Conservation (phyloP, 768 basidiomycete genomes). For the Hirschioporus abietinus region DNA sequence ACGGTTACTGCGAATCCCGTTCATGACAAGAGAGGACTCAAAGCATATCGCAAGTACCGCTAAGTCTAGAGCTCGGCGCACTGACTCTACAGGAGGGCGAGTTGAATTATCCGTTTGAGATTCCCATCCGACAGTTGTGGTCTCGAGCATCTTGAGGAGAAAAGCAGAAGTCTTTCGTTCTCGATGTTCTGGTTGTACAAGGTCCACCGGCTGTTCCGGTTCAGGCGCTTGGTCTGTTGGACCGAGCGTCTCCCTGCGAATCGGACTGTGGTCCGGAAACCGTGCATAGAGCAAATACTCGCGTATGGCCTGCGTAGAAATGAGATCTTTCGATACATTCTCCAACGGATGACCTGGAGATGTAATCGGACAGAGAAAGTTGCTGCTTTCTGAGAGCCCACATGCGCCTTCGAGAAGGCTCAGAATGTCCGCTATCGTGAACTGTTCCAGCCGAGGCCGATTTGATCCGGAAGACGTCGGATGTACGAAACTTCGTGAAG, state of each 20-base stretch:
- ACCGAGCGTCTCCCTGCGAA: slow-evolving; percentile 8
- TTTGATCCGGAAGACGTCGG: slow-evolving; percentile 29
- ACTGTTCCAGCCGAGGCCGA: slow-evolving; percentile 39
- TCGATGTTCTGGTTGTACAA: slow-evolving; percentile 44
- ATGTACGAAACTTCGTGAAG: slow-evolving; percentile 33
- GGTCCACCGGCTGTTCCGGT: slow-evolving; percentile 18
- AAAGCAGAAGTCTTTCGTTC: slow-evolving; percentile 61
- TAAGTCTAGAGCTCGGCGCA: slow-evolving; percentile 65
- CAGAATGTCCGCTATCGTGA: slow-evolving; percentile 57
- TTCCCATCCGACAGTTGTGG: slow-evolving; percentile 45
- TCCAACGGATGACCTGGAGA: slow-evolving; percentile 70
- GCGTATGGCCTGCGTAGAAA: slow-evolving; percentile 51
- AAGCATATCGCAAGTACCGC: slow-evolving; percentile 63
- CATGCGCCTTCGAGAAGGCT: slow-evolving; percentile 61
- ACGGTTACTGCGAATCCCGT: slow-evolving; percentile 56
- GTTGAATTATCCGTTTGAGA: slow-evolving; percentile 22
- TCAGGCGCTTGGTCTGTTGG: background rate
- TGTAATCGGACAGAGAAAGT: slow-evolving; percentile 41
- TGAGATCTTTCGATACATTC: slow-evolving; percentile 53
- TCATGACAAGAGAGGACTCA: slow-evolving; percentile 58
- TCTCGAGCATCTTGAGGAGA: slow-evolving; percentile 57
- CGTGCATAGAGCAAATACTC: slow-evolving; percentile 66
- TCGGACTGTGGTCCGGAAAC: slow-evolving; percentile 36
- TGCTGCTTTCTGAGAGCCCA: slow-evolving; percentile 40
- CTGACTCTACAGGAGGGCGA: slow-evolving; percentile 52